A percentile compares a stretch with the other conserved stretches of the same genome.
Conservation (phyloP, 805 yeast genomes). For the Ogataea paraovalis region DNA sequence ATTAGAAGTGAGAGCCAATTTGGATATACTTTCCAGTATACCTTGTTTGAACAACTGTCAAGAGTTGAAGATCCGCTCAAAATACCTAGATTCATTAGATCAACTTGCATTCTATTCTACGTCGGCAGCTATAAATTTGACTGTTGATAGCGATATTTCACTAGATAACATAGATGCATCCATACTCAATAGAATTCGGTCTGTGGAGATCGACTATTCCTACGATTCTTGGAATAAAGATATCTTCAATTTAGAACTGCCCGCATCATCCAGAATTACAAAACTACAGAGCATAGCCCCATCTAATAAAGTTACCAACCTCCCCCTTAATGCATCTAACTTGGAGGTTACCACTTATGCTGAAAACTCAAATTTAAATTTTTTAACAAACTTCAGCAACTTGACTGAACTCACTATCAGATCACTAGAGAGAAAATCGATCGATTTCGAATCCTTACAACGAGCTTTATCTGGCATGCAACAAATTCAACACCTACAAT, state of each 20-base stretch:
- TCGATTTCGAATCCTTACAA: background rate
- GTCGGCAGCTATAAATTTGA: background rate
- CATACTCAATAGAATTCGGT: background rate
- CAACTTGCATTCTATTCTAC: background rate
- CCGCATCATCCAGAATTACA: background rate
- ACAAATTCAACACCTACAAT: background rate
- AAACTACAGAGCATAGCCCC: background rate
- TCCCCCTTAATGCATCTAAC: background rate
- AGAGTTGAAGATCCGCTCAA: background rate
- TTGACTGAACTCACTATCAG: background rate
- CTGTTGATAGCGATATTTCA: background rate
- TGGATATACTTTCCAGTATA: background rate
- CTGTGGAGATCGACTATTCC: background rate
- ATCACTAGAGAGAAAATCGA: background rate
- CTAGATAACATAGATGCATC: background rate
- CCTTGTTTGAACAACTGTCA: background rate
- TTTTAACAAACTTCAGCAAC: background rate
- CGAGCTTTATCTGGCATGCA: background rate
- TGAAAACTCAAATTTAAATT: background rate
- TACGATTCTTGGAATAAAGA: background rate
- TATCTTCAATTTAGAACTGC: background rate
- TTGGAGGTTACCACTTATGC: background rate
- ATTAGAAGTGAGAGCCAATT: background rate
- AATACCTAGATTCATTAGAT: background rate
- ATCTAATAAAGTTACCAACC: background rate